These are phyloP conservation scores for Thinopyrum elongatum DNA, from an alignment of 176 grass and related monocot genomes.

Conservation along the genomic window DNA sequence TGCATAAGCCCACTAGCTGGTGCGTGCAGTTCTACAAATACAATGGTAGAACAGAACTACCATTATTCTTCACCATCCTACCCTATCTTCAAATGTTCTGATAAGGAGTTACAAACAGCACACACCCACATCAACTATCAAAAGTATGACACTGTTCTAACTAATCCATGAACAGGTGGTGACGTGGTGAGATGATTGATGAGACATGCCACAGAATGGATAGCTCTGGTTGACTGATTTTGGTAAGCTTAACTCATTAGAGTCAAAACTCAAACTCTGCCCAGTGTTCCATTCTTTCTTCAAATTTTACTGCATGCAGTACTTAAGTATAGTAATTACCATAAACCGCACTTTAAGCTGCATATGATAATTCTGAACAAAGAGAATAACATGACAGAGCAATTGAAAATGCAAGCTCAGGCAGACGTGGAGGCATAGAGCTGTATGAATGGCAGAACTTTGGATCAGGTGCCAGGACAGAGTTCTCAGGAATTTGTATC, in stretches of 20 bases:
- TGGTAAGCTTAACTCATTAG: background rate
- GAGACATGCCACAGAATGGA: background rate
- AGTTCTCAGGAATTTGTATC: background rate
- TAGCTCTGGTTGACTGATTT: background rate
- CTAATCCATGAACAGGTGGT: background rate
- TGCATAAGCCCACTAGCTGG: too few species aligned
- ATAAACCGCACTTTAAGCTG: constrained; percentile 18
- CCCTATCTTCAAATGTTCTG: background rate
- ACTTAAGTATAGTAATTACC: background rate
- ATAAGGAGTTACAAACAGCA: background rate
- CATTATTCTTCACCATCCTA: background rate
- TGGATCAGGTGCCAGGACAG: background rate
- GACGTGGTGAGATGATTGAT: constrained; percentile 3
- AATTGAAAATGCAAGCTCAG: constrained; percentile 13
- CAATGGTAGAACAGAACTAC: background rate
- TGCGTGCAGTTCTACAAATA: too few species aligned
- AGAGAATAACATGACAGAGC: background rate
- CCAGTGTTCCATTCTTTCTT: constrained; percentile 9
- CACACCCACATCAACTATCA: background rate
- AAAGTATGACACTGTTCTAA: background rate
- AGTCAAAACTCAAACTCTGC: constrained; percentile 13
- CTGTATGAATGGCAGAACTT: background rate
- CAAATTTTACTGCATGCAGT: background rate
- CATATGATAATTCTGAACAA: constrained; percentile 11
- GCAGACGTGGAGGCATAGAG: background rate